Evolutionary conservation across 495 filamentous ascomycete species (phyloP).

Genomic region (Ramalina intermedia): DNA sequence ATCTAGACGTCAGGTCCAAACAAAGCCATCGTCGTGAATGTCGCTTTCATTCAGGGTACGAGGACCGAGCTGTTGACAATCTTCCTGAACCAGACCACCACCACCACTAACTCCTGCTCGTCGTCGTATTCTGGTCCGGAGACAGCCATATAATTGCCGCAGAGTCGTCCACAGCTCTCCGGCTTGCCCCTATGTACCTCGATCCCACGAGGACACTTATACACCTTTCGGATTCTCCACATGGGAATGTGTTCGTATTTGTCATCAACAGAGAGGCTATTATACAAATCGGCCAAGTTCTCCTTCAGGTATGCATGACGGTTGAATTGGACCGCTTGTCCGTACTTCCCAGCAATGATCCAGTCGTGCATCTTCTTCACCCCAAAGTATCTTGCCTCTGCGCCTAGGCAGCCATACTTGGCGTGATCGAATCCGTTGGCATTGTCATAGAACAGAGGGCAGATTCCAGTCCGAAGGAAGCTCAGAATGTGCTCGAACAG

Average conservation of each 20-base stretch:
- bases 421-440: constrained; percentile 21
- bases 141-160: constrained; percentile 1
- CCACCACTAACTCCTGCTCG: constrained; percentile 1
- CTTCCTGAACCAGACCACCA: constrained; percentile 2
- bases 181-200: constrained; percentile 4
- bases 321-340: constrained; percentile 9
- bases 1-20: too few species aligned
- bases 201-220: background rate
- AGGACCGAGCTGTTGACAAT: background rate
- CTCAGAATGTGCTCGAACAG: constrained; percentile 28
- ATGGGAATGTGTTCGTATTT: background rate
- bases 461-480: constrained; percentile 22
- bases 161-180: constrained; percentile 11
- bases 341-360: constrained; percentile 17
- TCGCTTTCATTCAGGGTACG: too few species aligned
- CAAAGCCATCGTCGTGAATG: too few species aligned
- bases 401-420: constrained; percentile 18
- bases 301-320: background rate
- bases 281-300: background rate
- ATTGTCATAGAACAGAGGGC: constrained; percentile 25
- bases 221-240: background rate
- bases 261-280: background rate
- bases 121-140: constrained; percentile 10
- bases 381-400: constrained; percentile 24
- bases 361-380: constrained; percentile 18